Percentiles rank a stretch among this genome's conserved stretches.
Conservation (phyloP, 1,139 yeast genomes). For the Pichia sp. region DNA sequence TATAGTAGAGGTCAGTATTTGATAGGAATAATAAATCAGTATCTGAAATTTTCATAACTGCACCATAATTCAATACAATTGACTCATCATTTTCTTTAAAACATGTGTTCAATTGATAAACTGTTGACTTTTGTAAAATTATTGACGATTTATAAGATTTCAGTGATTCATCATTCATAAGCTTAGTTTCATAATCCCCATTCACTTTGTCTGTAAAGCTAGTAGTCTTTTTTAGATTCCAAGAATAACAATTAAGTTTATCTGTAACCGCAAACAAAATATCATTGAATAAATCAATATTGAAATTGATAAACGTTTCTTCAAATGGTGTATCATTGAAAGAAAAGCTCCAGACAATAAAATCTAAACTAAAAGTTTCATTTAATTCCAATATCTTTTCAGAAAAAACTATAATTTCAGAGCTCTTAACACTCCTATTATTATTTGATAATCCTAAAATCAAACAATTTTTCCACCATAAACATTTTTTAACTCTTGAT, state of each 20-base stretch:
- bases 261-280: constrained; percentile 29
- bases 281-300: constrained; percentile 24
- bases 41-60: constrained; percentile 21
- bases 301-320: constrained; percentile 26
- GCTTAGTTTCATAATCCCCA: constrained; percentile 4
- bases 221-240: constrained; percentile 21
- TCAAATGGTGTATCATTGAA: constrained; percentile 24
- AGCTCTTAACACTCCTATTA: constrained; percentile 13
- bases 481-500: constrained; percentile 24
- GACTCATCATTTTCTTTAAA: constrained; percentile 21
- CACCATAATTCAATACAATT: constrained; percentile 21
- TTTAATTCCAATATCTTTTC: constrained; percentile 17
- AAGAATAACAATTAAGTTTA: constrained; percentile 28
- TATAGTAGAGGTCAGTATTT: constrained; percentile 29
- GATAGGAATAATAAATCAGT: constrained; percentile 29
- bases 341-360: constrained; percentile 29
- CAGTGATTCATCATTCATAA: constrained; percentile 5
- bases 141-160: constrained; percentile 11
- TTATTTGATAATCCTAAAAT: constrained; percentile 23
- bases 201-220: neutral
- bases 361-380: constrained; percentile 22
- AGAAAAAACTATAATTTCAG: constrained; percentile 26
- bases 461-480: constrained; percentile 30
- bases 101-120: constrained; percentile 24
- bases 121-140: constrained; percentile 21